Evolutionary conservation across 2,329 filamentous ascomycete species (phyloP), one percentile per base, ranked within the genome.

Genomic region (Fusarium napiforme): DNA sequence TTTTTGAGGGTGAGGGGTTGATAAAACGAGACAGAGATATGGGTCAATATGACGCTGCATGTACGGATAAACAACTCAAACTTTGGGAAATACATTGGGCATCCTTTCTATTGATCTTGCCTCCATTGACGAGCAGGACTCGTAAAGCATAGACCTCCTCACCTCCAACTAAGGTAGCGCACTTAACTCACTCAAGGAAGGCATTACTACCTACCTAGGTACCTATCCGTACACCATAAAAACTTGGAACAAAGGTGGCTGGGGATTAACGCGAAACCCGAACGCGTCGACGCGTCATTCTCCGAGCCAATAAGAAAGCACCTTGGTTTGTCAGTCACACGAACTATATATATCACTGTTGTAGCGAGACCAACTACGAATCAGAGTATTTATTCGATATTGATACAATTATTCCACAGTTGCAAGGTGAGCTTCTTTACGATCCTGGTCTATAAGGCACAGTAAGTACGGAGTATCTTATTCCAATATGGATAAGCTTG

Each of bases 21-120:
- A 55, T 62, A 64, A 52, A 56, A 47, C 45, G 67, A 69, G 62
- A 70, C 56, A 52, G 52, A 40, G 47, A 43, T 67, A 67, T 52
- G 71, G 52, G 57, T 72, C 67, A 74, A 64, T 39, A 74, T 74
- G 71, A 74, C 71, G 71, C 72, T 65, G 60, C 28, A 52, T 60
- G 66, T 60, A 23, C 23, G 23, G 23, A 23, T 23, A 73, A 71
- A 67, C 70, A 73, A 64, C 57, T 53, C 67, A 64, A 69, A 50
- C 64, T 37, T 55, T 34, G n/a, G 15, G 14, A 52, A 45, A 26
- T 36, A 26, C 30, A 6, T 36, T 30, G 49, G 42, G 34, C n/a
- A 11, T 32, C 45, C 57, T 39, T 32, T 34, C 26, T 15, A 42
- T 42, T 19, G 12, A 56, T 46, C 16, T 19, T 46, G 28, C 39